Evolutionary conservation across 371 early-diverging fungal species (phyloP), one percentile per base, ranked within the genome.

Genomic region (Saksenaea vasiformis): DNA sequence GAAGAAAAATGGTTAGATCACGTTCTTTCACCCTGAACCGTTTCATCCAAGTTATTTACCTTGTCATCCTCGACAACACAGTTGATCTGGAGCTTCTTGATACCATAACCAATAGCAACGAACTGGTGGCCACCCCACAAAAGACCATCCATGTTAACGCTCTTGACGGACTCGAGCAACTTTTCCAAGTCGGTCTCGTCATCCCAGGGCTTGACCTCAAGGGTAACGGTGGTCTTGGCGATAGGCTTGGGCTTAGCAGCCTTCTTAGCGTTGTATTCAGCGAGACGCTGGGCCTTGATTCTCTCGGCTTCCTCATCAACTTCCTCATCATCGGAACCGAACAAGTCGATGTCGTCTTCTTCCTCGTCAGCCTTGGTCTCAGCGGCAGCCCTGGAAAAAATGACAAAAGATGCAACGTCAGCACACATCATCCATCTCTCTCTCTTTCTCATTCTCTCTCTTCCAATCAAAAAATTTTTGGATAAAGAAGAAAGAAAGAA

Each of bases 171-270:
- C 13, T 70, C 71, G 73, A 93, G 92, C 71, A 97, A 76, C 51
- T 77, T 93, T 31, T 79, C 85, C 83, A 95, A 86, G 70, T 91
- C 87, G 62, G 97, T 97, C 70, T 95, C 96, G 80, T 95, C 95
- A 83, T 96, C 97, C 97, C 97, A 97, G 70, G 97, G 96, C 93
- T 97, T 97, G 73, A 96, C 90, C 65, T 97, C 97, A 41, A 95
- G 85, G 70, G 90, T 87, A 75, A 96, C 82, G 77, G 90, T 89
- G 72, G 96, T 94, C 91, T 97, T 97, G 80, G 96, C 96, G 70
- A 85, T 85, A 60, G 89, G 80, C 83, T 90, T 90, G 71, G 97
- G 95, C 92, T 95, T 96, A 70, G 83, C 81, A 56, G 92, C 94
- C 90, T 97, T 97, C 89, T 91, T 94, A 71, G 89, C 93, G 67